A percentile compares a stretch with the other conserved stretches of the same genome.
These are phyloP conservation scores for Zychaea mexicana DNA, from an alignment of 371 early-diverging fungal species.

Conservation along the genomic window DNA sequence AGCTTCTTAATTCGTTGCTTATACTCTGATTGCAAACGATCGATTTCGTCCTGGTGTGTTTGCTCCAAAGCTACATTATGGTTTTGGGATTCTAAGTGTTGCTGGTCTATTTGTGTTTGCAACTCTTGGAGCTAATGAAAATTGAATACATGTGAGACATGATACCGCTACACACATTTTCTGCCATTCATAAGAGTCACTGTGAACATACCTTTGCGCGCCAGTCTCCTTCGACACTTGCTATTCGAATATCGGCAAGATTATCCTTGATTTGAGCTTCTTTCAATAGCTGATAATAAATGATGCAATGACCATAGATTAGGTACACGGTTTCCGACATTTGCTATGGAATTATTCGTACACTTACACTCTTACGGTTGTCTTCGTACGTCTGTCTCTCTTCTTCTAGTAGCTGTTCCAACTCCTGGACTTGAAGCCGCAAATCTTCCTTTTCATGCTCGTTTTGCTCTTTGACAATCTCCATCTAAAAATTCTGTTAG, in stretches of 20 bases:
- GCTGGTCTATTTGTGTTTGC: constrained; percentile 24
- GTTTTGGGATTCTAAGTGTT: constrained; percentile 8
- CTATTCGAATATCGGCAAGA: constrained; percentile 46
- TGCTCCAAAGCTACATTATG: constrained; percentile 15
- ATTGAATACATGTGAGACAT: not conserved
- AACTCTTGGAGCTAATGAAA: constrained; percentile 12
- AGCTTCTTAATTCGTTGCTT: constrained; percentile 6
- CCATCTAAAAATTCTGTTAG: too few species aligned
- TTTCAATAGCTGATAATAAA: constrained; percentile 41
- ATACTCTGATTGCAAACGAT: not conserved
- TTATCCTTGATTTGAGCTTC: constrained; percentile 51
- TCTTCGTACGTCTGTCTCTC: constrained; percentile 39
- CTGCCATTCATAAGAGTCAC: too few species aligned
- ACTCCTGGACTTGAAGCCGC: constrained; percentile 32
- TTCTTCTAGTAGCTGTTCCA: constrained; percentile 35
- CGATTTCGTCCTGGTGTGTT: constrained; percentile 19
- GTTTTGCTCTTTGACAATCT: not conserved
- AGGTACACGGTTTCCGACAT: not conserved
- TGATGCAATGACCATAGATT: not conserved
- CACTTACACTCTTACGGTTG: constrained; percentile 35
- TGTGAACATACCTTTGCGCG: constrained; percentile 35
- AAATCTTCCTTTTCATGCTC: constrained; percentile 39
- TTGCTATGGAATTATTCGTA: not conserved
- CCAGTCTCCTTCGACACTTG: constrained; percentile 46
- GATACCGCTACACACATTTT: too few species aligned